Base-by-base conservation (phyloP, 2,329 filamentous ascomycete genomes). In the Leptographium procerum region DNA sequence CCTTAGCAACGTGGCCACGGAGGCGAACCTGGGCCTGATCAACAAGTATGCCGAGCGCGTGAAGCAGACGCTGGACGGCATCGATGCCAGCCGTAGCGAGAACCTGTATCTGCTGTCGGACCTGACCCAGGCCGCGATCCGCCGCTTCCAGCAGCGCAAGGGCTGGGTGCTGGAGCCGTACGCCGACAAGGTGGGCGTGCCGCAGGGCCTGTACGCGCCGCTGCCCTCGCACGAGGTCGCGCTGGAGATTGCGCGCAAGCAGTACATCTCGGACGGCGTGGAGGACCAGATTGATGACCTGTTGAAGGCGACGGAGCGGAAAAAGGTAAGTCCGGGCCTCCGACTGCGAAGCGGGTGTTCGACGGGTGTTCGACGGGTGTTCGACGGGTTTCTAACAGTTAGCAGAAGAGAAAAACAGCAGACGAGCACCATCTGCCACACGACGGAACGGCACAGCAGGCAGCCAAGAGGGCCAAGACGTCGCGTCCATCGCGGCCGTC, bases 41-140 rank as follows among this genome's bases (percentile, higher is more conserved):
- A 94, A 88, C 75, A 90, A 94, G 70, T 88, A 96, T 61, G 91
- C 91, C 14, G 91, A 97, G 71, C 85, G 91, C 11, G 86, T 96
- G 57, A 99, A 99, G 76, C 88, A 92, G 70, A 88, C 91, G 11
- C 81, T 83, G 48, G 94, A 99, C 69, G 88, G 83, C 14, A 83
- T 97, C 61, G 79, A 81, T 28, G 80, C 83, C 0, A 74, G 79
- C 1, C 77, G 80, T 60, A 89, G 86, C 65, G 84, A 91, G 59
- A 84, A 85, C 61, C 78, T 99, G 1, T 95, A 96, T 69, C 84
- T 91, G 7, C 73, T 99, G 43, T 91, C 89, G 56, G 94, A 99
- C 70, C 80, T 99, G 11, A 84, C 91, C 0, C 89, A 94, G 70
- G 82, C 85, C 3, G 80, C 92, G 14, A 87, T 96, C 60, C 83